Evolutionary conservation across 164 flowering plant species (phyloP), one percentile per base, ranked within the genome.

Genomic region (Annona cherimola): DNA sequence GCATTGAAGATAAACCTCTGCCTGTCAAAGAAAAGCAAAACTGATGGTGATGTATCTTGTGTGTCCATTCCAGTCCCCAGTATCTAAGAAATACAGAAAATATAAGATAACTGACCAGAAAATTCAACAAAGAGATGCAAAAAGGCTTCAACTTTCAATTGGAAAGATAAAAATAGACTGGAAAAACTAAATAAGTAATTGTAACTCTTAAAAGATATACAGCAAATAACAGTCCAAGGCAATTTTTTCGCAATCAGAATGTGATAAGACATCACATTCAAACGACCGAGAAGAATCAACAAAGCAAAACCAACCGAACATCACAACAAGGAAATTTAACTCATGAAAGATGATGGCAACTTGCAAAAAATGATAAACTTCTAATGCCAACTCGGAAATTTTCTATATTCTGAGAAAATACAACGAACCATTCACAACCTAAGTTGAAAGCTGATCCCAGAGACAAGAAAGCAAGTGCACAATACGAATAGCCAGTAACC

Each of bases 21-120:
- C 59, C 85, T 88, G 80, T 96, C 99, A 74, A 96, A 96, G 78
- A 93, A 96, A 19, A 96, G 93, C 79, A 96, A 80, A 50, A 96
- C 96, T 3, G 99, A 93, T 61, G 98, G 88, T 0, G 93, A 86
- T 18, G 99, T 96, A 74, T 96, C 99, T 50, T 90, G 98, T 18
- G 99, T 96, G 81, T 96, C 99, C 98, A 96, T 87, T 61, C 99
- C 99, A 78, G 97, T 96, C 41, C 99, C 99, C 73, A 96, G 74
- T 77, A 96, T 87, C 99, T 96, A 80, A 62, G 67, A 64, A 65
- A 50, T 39, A 71, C 20, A 68, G 39, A 66, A 50, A 50, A 9
- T 50, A 9, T 16, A 50, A 50, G 57, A 16, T 50, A 50, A 50
- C 35, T 0, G 14, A 50, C 14, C 57, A 50, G 11, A 9, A 50